These are phyloP conservation scores for Crithidia expoeki DNA, from an alignment of 208 protist species.

Conservation along the genomic window DNA sequence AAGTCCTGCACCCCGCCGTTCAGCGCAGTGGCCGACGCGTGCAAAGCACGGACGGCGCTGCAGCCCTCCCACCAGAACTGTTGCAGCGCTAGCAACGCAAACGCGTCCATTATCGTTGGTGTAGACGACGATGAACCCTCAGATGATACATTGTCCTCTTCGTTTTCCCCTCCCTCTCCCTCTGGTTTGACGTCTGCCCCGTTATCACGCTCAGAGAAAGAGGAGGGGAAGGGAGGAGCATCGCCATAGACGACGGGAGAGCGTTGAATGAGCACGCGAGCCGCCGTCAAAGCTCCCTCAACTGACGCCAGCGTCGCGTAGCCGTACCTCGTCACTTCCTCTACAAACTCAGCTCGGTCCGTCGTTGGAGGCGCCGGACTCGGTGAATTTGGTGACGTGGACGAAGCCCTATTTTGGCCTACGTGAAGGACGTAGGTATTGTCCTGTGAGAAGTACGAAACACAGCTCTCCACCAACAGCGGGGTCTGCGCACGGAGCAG, in stretches of 20 bases:
- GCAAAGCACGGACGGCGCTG: conserved; percentile 26
- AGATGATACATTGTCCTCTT: neutral
- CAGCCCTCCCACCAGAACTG: conserved; percentile 77
- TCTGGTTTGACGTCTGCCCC: neutral
- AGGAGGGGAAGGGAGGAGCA: neutral
- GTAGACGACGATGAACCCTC: neutral
- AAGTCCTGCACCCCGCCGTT: conserved; percentile 35
- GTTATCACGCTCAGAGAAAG: neutral
- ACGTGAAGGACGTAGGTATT: conserved; percentile 25
- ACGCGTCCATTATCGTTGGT: neutral
- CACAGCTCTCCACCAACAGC: conserved; percentile 65
- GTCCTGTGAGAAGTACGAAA: conserved; percentile 31
- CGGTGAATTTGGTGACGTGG: neutral
- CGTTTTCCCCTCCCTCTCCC: neutral
- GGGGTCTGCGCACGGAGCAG: conserved; percentile 59
- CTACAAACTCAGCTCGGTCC: conserved; percentile 45
- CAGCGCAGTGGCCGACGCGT: conserved; percentile 25
- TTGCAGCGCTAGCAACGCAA: conserved; percentile 55
- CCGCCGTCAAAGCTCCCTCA: conserved; percentile 48
- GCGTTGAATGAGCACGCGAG: conserved; percentile 34
- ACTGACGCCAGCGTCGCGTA: conserved; percentile 32
- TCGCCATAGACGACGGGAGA: conserved; percentile 20
- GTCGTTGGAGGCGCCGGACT: conserved; percentile 5
- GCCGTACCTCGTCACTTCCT: conserved; percentile 33
- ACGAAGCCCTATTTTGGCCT: neutral